Conservation (phyloP, 2,329 filamentous ascomycete species). For the Acarospora socialis region DNA sequence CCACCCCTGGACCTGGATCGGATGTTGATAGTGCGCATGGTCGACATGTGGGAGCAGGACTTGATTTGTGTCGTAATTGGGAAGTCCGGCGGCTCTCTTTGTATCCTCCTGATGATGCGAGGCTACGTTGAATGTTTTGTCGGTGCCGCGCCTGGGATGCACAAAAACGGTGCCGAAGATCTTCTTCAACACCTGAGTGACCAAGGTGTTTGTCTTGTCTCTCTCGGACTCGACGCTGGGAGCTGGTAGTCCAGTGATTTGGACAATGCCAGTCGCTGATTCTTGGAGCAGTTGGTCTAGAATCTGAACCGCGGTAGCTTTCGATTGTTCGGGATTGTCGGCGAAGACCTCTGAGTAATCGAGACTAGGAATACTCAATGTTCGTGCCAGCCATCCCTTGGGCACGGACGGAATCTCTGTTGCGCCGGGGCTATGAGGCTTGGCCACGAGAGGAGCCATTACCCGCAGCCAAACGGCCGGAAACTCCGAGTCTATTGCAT, state of each 20-base stretch:
- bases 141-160: neutral
- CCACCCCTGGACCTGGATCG: conserved; percentile 3
- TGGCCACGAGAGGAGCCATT: neutral
- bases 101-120: conserved; percentile 2
- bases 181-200: too few relatives aligned
- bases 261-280: too few relatives aligned
- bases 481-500: neutral
- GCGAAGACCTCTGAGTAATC: neutral
- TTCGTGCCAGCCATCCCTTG: neutral
- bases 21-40: conserved; percentile 2
- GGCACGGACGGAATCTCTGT: neutral
- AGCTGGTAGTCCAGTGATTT: too few relatives aligned
- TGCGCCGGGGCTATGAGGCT: neutral
- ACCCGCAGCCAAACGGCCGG: neutral
- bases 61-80: conserved; percentile 4
- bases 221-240: too few relatives aligned
- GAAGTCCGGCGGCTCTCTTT: neutral
- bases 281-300: too few relatives aligned
- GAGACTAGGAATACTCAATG: neutral
- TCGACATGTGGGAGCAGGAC: neutral
- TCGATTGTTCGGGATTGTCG: too few relatives aligned
- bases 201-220: neutral
- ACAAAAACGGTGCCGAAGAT: conserved; percentile 1
- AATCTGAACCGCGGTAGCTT: too few relatives aligned
- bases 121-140: conserved; percentile 5